Conservation (phyloP, 805 yeast species). For the Starmera amethionina region DNA sequence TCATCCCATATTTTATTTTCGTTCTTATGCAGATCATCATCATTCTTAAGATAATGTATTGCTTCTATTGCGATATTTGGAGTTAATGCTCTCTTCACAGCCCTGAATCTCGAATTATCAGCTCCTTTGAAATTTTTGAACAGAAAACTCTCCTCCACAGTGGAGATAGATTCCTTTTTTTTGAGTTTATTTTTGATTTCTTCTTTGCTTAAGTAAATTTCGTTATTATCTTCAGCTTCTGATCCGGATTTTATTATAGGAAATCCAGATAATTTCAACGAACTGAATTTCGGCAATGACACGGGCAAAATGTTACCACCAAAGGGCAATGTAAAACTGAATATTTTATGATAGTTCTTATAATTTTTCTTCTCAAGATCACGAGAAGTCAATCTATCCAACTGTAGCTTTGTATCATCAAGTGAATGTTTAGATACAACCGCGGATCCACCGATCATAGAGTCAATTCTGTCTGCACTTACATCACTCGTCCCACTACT, state of each 20-base stretch:
- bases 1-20: constrained; percentile 41
- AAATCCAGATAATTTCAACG: constrained; percentile 5
- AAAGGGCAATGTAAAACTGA: constrained; percentile 28
- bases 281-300: constrained; percentile 13
- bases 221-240: constrained; percentile 6
- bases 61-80: constrained; percentile 30
- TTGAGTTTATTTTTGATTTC: constrained; percentile 24
- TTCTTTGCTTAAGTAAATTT: constrained; percentile 4
- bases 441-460: constrained; percentile 42
- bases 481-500: not conserved
- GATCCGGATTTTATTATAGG: constrained; percentile 13
- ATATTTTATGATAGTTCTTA: constrained; percentile 21
- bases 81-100: constrained; percentile 53
- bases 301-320: constrained; percentile 21
- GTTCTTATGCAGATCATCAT: constrained; percentile 9
- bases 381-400: constrained; percentile 10
- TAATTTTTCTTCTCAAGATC: constrained; percentile 7
- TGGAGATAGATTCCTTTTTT: constrained; percentile 48
- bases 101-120: constrained; percentile 60
- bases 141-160: constrained; percentile 52
- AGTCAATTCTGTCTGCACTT: constrained; percentile 24
- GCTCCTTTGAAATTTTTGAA: constrained; percentile 43
- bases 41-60: constrained; percentile 2
- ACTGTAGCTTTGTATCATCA: constrained; percentile 5
- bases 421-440: constrained; percentile 10